These are phyloP conservation scores for Symbiodinium natans DNA, from an alignment of 73 alveolate genomes.

Conservation along the genomic window DNA sequence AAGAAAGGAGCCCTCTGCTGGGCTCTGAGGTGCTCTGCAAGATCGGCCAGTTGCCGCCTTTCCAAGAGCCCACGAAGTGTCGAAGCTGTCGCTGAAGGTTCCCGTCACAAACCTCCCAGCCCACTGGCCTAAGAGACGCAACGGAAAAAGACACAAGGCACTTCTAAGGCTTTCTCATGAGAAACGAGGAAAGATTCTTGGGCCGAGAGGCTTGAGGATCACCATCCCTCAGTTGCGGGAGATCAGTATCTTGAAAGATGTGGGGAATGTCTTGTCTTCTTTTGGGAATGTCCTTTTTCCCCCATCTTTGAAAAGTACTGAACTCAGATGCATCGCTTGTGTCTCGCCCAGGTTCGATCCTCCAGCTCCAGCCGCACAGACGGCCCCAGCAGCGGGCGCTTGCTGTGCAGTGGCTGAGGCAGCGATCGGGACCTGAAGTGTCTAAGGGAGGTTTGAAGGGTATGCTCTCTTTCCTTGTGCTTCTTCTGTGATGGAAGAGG, in stretches of 20 bases:
- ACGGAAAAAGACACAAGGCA: no score
- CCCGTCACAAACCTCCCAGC: constrained; percentile 92
- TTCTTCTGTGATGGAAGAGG: no score
- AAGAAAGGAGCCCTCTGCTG: no score
- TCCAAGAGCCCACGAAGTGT: background rate
- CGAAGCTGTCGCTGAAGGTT: constrained; percentile 34
- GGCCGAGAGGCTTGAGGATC: constrained; percentile 19
- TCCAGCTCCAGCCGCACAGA: background rate
- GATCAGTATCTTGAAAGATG: background rate
- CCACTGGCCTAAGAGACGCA: constrained; percentile 55
- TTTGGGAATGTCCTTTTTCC: background rate
- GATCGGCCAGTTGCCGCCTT: background rate
- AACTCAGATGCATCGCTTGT: background rate
- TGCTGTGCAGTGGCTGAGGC: no score
- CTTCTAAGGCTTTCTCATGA: no score
- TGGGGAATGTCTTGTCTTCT: background rate
- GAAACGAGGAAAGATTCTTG: background rate
- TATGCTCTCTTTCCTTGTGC: no score
- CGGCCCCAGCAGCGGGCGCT: background rate
- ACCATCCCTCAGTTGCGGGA: constrained; percentile 18
- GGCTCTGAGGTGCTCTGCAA: background rate
- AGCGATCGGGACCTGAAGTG: no score
- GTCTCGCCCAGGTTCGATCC: background rate
- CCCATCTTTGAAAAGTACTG: background rate
- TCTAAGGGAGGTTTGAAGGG: no score